Conservation (phyloP, 257 asterid genomes). For the Phtheirospermum japonicum region DNA sequence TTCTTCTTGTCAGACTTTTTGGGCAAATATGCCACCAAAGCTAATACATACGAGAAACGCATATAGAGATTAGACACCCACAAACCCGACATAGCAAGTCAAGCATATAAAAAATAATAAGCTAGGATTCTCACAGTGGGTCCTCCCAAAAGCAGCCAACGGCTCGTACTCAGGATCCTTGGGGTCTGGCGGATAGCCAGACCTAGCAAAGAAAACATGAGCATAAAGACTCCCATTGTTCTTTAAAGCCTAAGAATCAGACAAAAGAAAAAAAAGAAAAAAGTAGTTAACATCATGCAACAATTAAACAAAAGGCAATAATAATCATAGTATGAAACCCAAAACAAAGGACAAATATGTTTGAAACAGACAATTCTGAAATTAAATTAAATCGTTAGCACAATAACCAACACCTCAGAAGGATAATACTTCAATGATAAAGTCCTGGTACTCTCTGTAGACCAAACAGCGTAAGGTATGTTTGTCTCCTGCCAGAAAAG, state of each 20-base stretch:
- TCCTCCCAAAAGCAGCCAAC: constrained; percentile 76
- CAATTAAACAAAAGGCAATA: too few relatives aligned
- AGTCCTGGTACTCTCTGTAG: constrained; percentile 67
- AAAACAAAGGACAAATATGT: constrained; percentile 9
- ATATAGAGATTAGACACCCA: constrained; percentile 24
- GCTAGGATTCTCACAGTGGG: constrained; percentile 53
- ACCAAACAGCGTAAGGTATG: constrained; percentile 96
- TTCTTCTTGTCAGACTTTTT: constrained; percentile 75
- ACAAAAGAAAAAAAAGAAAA: constrained; percentile 15
- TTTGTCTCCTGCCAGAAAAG: constrained; percentile 94
- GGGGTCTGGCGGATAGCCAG: constrained; percentile 90
- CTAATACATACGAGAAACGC: constrained; percentile 37
- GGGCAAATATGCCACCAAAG: constrained; percentile 75
- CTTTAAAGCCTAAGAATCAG: constrained; percentile 61
- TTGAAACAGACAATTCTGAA: constrained; percentile 14
- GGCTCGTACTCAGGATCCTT: constrained; percentile 91
- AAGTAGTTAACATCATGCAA: constrained; percentile 15
- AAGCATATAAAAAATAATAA: constrained; percentile 6
- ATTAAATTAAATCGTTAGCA: constrained; percentile 11
- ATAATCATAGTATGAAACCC: too few relatives aligned
- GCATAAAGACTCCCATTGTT: constrained; percentile 90
- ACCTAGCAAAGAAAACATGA: constrained; percentile 88
- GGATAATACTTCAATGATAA: constrained; percentile 74
- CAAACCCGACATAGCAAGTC: not conserved
- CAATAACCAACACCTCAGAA: constrained; percentile 59